A percentile compares a stretch with the other conserved stretches of the same genome.
phyloP scores from a whole-genome alignment of 2,329 filamentous ascomycete genomes.

The Neofusicoccum laricinum region DNA sequence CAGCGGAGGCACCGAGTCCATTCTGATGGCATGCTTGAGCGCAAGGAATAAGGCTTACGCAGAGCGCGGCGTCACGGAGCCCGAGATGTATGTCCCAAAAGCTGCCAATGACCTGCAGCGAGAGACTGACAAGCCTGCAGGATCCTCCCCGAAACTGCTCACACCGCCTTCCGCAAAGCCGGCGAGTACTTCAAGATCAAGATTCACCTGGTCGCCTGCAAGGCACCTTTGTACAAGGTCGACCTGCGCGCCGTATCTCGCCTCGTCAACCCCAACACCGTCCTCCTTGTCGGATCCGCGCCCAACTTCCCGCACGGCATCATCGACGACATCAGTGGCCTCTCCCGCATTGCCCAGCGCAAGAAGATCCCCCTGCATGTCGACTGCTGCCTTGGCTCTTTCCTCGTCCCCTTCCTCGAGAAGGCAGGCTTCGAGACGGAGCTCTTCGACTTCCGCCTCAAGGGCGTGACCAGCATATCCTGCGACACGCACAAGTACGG shows the following conservation, averaged over 20 bases:
- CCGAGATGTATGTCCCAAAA: conserved; percentile 69
- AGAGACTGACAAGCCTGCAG: conserved; percentile 41
- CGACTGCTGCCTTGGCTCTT: conserved; percentile 95
- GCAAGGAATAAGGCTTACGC: conserved; percentile 84
- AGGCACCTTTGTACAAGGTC: conserved; percentile 81
- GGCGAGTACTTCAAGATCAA: conserved; percentile 97
- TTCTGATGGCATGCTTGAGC: conserved; percentile 89
- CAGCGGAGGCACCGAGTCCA: conserved; percentile 91
- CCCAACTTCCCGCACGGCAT: conserved; percentile 99
- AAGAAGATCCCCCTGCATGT: conserved; percentile 87
- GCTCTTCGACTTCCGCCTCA: conserved; percentile 89
- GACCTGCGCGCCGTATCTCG: conserved; percentile 73
- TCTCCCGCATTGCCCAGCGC: conserved; percentile 78
- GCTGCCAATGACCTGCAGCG: neutral
- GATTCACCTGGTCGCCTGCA: conserved; percentile 81
- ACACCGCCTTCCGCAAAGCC: conserved; percentile 95
- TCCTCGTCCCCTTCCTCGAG: conserved; percentile 87
- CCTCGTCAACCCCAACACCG: conserved; percentile 89
- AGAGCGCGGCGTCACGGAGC: conserved; percentile 85
- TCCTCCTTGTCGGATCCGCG: conserved; percentile 88
- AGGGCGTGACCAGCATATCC: conserved; percentile 91
- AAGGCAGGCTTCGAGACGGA: conserved; percentile 89
- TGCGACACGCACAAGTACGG: conserved; percentile 99
- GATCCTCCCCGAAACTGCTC: conserved; percentile 90
- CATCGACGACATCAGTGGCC: conserved; percentile 85